These are phyloP conservation scores for Oryza officinalis DNA, from an alignment of 176 grass and related monocot genomes.

Conservation along the genomic window DNA sequence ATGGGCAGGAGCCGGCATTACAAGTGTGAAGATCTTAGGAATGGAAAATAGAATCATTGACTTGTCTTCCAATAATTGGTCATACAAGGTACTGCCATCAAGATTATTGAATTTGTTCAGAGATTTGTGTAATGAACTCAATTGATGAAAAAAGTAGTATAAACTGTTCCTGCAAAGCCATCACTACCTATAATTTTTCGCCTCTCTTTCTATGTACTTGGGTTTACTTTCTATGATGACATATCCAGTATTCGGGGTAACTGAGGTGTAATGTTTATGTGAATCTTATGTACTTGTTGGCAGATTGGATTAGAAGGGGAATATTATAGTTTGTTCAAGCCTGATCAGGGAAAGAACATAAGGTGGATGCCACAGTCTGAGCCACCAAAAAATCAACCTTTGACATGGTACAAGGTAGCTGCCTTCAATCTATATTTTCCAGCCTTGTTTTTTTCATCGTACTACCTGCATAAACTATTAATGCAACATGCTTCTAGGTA, in stretches of 20 bases:
- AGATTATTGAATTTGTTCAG: background rate
- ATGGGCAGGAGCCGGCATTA: slow-evolving; percentile 84
- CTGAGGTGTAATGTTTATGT: slow-evolving; percentile 14
- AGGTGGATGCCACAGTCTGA: slow-evolving; percentile 62
- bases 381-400: slow-evolving; percentile 76
- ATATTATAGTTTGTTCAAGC: slow-evolving; percentile 63
- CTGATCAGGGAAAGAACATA: slow-evolving; percentile 41
- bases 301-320: slow-evolving; percentile 97
- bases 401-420: slow-evolving; percentile 98
- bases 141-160: slow-evolving; percentile 14
- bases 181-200: background rate
- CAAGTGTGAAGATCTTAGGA: slow-evolving; percentile 75
- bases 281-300: slow-evolving; percentile 33
- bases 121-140: background rate
- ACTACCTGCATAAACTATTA: background rate
- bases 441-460: slow-evolving; percentile 16
- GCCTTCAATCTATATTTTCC: slow-evolving; percentile 14
- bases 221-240: background rate
- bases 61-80: slow-evolving; percentile 71
- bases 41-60: slow-evolving; percentile 47
- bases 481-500: slow-evolving; percentile 49
- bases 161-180: background rate
- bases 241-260: slow-evolving; percentile 17
- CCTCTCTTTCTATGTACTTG: background rate
- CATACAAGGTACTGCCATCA: slow-evolving; percentile 64